A percentile compares a stretch with the other conserved stretches of the same genome.
phyloP scores from a whole-genome alignment of 805 yeast species.

The Metahyphopichia silvanorum region DNA sequence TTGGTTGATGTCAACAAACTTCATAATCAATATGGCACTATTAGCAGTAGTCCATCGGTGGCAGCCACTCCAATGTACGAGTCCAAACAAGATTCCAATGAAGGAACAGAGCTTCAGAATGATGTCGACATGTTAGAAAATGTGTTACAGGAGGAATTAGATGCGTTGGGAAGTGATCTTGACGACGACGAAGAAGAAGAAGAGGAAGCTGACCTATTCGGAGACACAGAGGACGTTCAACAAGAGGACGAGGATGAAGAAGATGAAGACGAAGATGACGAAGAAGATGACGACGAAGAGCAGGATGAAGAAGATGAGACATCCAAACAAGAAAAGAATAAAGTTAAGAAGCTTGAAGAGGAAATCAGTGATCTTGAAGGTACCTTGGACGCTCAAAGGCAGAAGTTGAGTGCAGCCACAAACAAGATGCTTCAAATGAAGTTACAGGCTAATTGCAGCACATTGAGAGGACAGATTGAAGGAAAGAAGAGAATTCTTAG shows the following conservation, averaged over 20 bases:
- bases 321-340: constrained; percentile 32
- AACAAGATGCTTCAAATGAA: constrained; percentile 86
- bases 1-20: constrained; percentile 55
- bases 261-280: constrained; percentile 47
- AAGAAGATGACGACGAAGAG: constrained; percentile 51
- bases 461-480: constrained; percentile 78
- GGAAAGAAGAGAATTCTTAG: constrained; percentile 67
- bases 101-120: constrained; percentile 1
- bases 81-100: constrained; percentile 2
- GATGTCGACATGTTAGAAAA: constrained; percentile 3
- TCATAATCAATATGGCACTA: constrained; percentile 17
- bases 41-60: constrained; percentile 22
- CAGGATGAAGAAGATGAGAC: constrained; percentile 41
- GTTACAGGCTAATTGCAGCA: constrained; percentile 74
- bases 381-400: constrained; percentile 72
- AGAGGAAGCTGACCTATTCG: constrained; percentile 35
- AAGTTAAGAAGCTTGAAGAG: constrained; percentile 70
- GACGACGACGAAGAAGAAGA: constrained; percentile 16
- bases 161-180: constrained; percentile 4
- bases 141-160: constrained; percentile 6
- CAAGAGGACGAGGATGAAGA: constrained; percentile 52
- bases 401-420: constrained; percentile 66
- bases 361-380: constrained; percentile 78
- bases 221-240: constrained; percentile 35
- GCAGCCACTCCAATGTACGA: constrained; percentile 21